Evolutionary conservation across 2,329 filamentous ascomycete species (phyloP).

Genomic region (Arthroderma sp.): DNA sequence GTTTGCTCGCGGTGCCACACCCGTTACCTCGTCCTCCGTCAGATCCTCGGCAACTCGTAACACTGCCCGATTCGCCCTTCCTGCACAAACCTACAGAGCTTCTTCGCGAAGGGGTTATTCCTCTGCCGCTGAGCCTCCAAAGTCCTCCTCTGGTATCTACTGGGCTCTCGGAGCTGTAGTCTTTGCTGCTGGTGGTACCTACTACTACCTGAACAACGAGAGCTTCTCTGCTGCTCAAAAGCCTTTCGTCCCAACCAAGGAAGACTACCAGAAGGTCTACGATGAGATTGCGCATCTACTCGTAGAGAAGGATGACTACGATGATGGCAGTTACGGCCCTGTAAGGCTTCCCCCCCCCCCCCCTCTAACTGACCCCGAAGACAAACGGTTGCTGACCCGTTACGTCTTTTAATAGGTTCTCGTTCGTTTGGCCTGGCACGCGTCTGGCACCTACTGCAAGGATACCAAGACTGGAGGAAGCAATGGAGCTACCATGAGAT

Average conservation of each 20-base stretch:
- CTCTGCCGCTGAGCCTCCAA: conserved; percentile 44
- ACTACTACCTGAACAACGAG: conserved; percentile 49
- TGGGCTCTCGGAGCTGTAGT: conserved; percentile 48
- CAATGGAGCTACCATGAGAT: conserved; percentile 96
- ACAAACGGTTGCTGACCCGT: not conserved
- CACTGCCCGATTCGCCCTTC: conserved; percentile 47
- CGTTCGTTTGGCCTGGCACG: conserved; percentile 85
- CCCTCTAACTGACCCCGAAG: not conserved
- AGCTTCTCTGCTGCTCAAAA: conserved; percentile 38
- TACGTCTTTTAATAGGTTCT: conserved; percentile 42
- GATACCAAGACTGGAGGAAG: conserved; percentile 79
- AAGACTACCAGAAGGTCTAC: conserved; percentile 94
- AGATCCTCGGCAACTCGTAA: conserved; percentile 32
- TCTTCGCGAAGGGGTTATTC: conserved; percentile 70
- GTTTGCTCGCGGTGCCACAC: conserved; percentile 30
- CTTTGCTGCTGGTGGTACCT: conserved; percentile 53
- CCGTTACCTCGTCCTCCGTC: conserved; percentile 21
- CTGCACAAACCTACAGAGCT: conserved; percentile 58
- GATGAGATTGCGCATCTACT: conserved; percentile 67
- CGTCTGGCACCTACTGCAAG: conserved; percentile 82
- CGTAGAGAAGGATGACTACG: conserved; percentile 86
- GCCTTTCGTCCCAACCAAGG: conserved; percentile 60
- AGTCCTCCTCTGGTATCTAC: conserved; percentile 41
- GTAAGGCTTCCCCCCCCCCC: conserved; percentile 30
- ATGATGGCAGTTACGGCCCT: conserved; percentile 91